Percentiles rank a stretch among this genome's conserved stretches.
Evolutionary conservation across 2,329 filamentous ascomycete genomes (phyloP).

Genomic region (Falciphora oryzae): DNA sequence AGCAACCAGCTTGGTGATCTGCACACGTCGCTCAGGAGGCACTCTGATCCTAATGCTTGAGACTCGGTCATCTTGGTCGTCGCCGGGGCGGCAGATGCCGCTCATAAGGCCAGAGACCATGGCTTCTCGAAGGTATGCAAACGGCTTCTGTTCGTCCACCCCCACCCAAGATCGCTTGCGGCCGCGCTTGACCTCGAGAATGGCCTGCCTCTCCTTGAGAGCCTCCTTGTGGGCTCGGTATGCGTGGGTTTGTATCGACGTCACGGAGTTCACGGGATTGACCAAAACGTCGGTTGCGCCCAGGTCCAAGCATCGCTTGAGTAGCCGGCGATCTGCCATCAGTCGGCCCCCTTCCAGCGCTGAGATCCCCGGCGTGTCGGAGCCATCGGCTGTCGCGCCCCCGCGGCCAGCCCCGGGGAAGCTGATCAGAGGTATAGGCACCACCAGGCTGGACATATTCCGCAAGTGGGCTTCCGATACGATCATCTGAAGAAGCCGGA

Average conservation of each 20-base stretch:
- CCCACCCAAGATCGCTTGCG: slow-evolving; percentile 91
- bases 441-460: slow-evolving; percentile 49
- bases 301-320: slow-evolving; percentile 73
- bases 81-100: slow-evolving; percentile 69
- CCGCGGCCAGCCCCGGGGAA: slow-evolving; percentile 21
- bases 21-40: slow-evolving; percentile 54
- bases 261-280: slow-evolving; percentile 72
- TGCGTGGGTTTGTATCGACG: slow-evolving; percentile 73
- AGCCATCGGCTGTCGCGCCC: background rate
- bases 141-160: slow-evolving; percentile 76
- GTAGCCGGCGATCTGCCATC: slow-evolving; percentile 33
- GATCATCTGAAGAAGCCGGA: slow-evolving; percentile 49
- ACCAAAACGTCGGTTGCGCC: slow-evolving; percentile 83
- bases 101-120: slow-evolving; percentile 93
- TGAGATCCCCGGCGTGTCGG: background rate
- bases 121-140: slow-evolving; percentile 81
- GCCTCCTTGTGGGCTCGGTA: slow-evolving; percentile 78
- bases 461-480: slow-evolving; percentile 52
- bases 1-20: slow-evolving; percentile 65
- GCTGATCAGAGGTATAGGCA: slow-evolving; percentile 49
- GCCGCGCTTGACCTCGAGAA: slow-evolving; percentile 66
- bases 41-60: slow-evolving; percentile 63
- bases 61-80: slow-evolving; percentile 58
- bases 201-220: slow-evolving; percentile 63
- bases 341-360: background rate